Percentiles rank a stretch among this genome's conserved stretches.
Conservation (phyloP, 768 basidiomycete species). For the Leccinum rimulosum region DNA sequence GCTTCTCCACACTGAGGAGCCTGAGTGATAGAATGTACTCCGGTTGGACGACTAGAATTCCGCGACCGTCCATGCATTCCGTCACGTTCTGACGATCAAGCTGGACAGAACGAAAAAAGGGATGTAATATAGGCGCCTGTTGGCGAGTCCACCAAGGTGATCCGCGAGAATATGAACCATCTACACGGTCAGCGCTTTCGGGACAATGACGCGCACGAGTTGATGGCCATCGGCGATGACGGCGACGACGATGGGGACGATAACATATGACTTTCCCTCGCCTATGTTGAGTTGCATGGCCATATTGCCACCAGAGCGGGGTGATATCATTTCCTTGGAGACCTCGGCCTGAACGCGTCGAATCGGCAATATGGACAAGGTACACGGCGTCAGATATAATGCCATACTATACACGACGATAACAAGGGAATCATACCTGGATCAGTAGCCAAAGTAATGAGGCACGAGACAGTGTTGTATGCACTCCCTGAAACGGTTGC, state of each 20-base stretch:
- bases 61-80: slow-evolving; percentile 36
- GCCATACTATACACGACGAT: neutral
- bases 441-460: slow-evolving; percentile 35
- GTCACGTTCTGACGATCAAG: slow-evolving; percentile 2
- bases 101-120: slow-evolving; percentile 30
- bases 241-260: slow-evolving; percentile 29
- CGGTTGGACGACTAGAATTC: slow-evolving; percentile 44
- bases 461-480: neutral
- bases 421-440: slow-evolving; percentile 31
- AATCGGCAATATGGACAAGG: slow-evolving; percentile 16
- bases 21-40: neutral
- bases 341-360: slow-evolving; percentile 20
- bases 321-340: slow-evolving; percentile 33
- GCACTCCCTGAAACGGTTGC: neutral
- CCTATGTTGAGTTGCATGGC: slow-evolving; percentile 43
- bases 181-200: slow-evolving; percentile 27
- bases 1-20: slow-evolving; percentile 9
- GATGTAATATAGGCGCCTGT: slow-evolving; percentile 24
- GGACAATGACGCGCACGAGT: slow-evolving; percentile 25
- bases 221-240: slow-evolving; percentile 27
- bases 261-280: slow-evolving; percentile 30
- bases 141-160: slow-evolving; percentile 30
- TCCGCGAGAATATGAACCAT: slow-evolving; percentile 33
- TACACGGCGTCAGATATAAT: slow-evolving; percentile 1
- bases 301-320: slow-evolving; percentile 31